phyloP scores from a whole-genome alignment of 2,329 filamentous ascomycete genomes.

The Exophiala sp. region DNA sequence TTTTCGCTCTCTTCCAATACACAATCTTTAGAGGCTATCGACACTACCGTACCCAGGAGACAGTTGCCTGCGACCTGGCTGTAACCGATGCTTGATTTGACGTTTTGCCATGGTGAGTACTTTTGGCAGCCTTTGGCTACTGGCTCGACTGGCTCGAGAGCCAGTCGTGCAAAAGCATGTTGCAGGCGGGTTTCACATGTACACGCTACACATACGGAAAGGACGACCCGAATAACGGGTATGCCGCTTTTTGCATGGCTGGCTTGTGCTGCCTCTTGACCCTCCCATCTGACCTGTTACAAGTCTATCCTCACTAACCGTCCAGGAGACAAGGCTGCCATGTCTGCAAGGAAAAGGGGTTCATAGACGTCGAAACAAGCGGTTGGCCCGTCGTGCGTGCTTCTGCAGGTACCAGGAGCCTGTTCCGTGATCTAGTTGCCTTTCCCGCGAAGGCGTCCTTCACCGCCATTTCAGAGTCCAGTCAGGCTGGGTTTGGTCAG shows the following conservation, averaged over 20 bases:
- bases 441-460: conserved; percentile 8
- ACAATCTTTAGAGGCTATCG: neutral
- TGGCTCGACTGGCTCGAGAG: neutral
- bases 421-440: conserved; percentile 1
- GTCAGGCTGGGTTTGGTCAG: conserved; percentile 8
- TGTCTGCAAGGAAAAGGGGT: conserved; percentile 11
- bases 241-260: neutral
- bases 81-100: conserved; percentile 22
- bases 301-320: conserved; percentile 3
- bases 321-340: conserved; percentile 15
- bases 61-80: conserved; percentile 12
- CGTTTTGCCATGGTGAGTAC: conserved; percentile 1
- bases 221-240: conserved; percentile 3
- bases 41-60: too few relatives aligned
- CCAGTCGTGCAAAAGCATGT: neutral
- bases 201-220: neutral
- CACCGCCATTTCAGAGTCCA: conserved; percentile 13
- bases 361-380: conserved; percentile 17
- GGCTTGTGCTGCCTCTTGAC: conserved; percentile 5
- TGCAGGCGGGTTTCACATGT: conserved; percentile 6
- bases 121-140: conserved; percentile 2
- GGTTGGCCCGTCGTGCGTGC: conserved; percentile 8
- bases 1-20: neutral
- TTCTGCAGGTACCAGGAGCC: conserved; percentile 19
- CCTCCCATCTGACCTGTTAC: neutral